Evolutionary conservation across 2,329 filamentous ascomycete species (phyloP), one percentile per base, ranked within the genome.

Genomic region (Trichophyton equinum): DNA sequence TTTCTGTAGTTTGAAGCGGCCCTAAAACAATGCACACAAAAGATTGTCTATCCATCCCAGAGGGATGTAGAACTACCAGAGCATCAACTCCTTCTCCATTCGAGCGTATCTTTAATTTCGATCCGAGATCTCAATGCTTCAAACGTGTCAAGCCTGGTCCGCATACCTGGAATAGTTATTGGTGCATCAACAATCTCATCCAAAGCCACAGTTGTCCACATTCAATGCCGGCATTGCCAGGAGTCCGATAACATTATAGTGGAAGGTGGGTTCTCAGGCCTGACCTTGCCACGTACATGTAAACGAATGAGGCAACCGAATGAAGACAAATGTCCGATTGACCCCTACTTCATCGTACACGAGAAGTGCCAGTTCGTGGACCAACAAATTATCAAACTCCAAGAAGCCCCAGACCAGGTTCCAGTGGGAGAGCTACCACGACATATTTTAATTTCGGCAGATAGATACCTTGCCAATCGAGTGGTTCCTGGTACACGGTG

Each of bases 141-240:
- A 64, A 92, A 90, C 65, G 95, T 99, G 67, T 91, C 92, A 4
- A 86, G 91, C 67, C 86, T 99, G n/a, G 92, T 99, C 44, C 85
- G 92, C 61, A 95, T 99, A 61, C 94, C 94, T 0, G 95, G 94
- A 58, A 99, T 99, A 65, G 90, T 99, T 62, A 99, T 99, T 66
- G 92, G 94, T 55, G 94, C 94, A 55, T 96, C 92, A 0, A 95
- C 95, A 18, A 87, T 97, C 73, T 96, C 91, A 1, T 97, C 92
- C 11, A 97, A 99, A 78, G 90, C 94, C 4, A 96, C 91, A 5
- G 80, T 85, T 27, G 80, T 99, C 25, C 83, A 88, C 63, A 87
- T 99, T 58, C 85, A 95, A 74, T 99, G 94, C 77, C 85, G 91
- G 65, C 91, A 85, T 69, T 99, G 94, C 75, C 82, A 86, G 62